Conservation (phyloP, 441 rosid genomes). For the Erodium texanum region DNA sequence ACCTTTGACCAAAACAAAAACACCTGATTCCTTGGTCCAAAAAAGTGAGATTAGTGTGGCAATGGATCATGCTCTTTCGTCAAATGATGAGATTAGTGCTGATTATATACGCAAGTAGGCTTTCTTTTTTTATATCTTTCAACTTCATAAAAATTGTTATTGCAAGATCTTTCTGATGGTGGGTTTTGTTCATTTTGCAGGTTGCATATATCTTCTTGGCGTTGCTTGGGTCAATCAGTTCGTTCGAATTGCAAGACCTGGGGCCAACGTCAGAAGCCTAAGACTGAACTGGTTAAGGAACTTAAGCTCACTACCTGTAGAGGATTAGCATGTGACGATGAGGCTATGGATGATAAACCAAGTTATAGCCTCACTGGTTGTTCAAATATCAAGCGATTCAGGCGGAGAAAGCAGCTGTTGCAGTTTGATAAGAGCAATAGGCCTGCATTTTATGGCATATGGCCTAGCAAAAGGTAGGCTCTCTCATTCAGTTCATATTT, state of each 20-base stretch:
- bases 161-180: conserved; percentile 1
- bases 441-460: conserved; percentile 85
- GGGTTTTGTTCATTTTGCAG: conserved; percentile 33
- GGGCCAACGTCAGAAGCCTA: conserved; percentile 73
- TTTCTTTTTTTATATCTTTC: conserved; percentile 8
- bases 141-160: conserved; percentile 3
- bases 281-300: conserved; percentile 48
- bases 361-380: conserved; percentile 17
- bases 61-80: conserved; percentile 56
- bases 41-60: conserved; percentile 31
- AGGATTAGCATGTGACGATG: conserved; percentile 34
- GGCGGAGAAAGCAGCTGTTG: conserved; percentile 49
- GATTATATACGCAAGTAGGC: conserved; percentile 57
- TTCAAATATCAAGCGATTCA: conserved; percentile 26
- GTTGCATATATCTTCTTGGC: conserved; percentile 70
- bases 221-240: conserved; percentile 36
- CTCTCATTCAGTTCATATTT: not conserved
- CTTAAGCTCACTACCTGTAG: conserved; percentile 48
- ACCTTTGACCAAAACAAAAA: conserved; percentile 25
- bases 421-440: conserved; percentile 77
- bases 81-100: conserved; percentile 32
- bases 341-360: no score
- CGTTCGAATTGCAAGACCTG: conserved; percentile 43
- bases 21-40: conserved; percentile 17
- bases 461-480: conserved; percentile 72